phyloP scores from a whole-genome alignment of 257 asterid genomes.

The Lycium ferocissimum region DNA sequence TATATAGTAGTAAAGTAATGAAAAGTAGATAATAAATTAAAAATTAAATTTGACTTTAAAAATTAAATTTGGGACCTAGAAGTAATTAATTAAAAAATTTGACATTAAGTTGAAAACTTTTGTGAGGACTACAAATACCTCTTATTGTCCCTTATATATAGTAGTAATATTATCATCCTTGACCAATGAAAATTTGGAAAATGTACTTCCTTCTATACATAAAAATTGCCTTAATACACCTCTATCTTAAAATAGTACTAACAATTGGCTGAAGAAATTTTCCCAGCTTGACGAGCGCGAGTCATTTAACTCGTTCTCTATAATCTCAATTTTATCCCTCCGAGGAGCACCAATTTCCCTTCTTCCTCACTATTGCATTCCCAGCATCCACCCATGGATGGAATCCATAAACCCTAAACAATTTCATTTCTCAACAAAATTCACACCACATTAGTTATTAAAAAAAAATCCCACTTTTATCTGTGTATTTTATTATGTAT shows the following conservation, averaged over 20 bases:
- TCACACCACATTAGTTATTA: background rate
- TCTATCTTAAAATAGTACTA: background rate
- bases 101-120: no score
- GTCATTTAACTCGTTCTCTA: no score
- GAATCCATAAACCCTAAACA: background rate
- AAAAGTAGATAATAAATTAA: no score
- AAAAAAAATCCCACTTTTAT: background rate
- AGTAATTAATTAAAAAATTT: no score
- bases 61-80: no score
- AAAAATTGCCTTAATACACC: background rate
- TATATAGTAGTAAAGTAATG: no score
- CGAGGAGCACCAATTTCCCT: background rate
- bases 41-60: no score
- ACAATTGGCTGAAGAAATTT: background rate
- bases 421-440: no score
- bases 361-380: background rate
- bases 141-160: no score
- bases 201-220: background rate
- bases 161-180: background rate
- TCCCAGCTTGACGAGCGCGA: background rate
- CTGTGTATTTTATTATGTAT: slow-evolving; percentile 55
- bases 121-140: no score
- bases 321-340: background rate
- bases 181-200: background rate
- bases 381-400: background rate